Evolutionary conservation across 2,329 filamentous ascomycete genomes (phyloP), one percentile per base, ranked within the genome.

Genomic region (Trichoderma citrinoviride): DNA sequence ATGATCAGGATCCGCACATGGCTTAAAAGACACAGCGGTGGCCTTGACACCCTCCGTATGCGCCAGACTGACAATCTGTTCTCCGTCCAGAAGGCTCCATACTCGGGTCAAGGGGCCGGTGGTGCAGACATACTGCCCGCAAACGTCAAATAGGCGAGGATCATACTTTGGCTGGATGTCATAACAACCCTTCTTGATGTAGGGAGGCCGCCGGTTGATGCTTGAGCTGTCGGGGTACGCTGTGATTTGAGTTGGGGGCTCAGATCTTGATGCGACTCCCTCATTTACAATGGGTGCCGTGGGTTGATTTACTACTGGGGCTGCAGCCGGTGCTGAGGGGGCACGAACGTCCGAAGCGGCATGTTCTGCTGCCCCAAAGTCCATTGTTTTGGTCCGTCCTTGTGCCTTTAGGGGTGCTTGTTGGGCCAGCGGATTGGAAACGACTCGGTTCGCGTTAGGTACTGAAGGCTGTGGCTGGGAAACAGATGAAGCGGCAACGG

Each of bases 131-230:
- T 90, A 88, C 68, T 93, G 89, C 7, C 95, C 95, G 73, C 92
- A 97, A 3, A 96, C 88, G 67, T 95, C 93, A 73, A 97, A 88
- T 33, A 93, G 81, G 47, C 92, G 88, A 5, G 92, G 91, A 68
- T 98, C 95, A 70, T 96, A 95, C 71, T 92, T 93, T 3, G 91
- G 93, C 33, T 84, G 78, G 64, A 99, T 93, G 68, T 94, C 90
- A 58, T 83, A 84, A n/a, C 85, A 84, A 0, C 90, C 89, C 47
- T 87, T 83, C 70, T 88, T 90, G 70, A 91, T 87, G 58, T 84
- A 85, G 0, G 95, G 95, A 17, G 92, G 90, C 55, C 93, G 86
- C 56, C 95, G 87, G 73, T 97, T 99, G 2, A 92, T 87, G 69
- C 90, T 88, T 1, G 92, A 91, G 1, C 90, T 82, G 76, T 99